phyloP scores from a whole-genome alignment of 2,329 filamentous ascomycete species.

The Diaporthe longicolla region DNA sequence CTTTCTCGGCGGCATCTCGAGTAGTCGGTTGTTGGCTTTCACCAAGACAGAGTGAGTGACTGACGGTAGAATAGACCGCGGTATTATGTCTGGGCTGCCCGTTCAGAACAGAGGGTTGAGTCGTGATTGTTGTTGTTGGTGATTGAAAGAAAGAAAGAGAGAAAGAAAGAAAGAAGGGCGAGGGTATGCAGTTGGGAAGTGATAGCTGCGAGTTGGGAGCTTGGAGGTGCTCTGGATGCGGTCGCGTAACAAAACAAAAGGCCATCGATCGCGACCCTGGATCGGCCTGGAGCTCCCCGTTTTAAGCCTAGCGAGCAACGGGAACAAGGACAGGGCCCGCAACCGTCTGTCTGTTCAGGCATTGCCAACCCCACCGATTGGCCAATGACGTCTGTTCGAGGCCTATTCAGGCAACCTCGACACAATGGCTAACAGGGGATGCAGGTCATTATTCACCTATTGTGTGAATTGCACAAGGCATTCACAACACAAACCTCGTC shows the following conservation, averaged over 20 bases:
- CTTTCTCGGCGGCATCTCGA: slow-evolving; percentile 41
- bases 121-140: neutral
- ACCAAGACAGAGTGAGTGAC: slow-evolving; percentile 31
- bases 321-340: slow-evolving; percentile 18
- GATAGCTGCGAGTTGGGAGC: slow-evolving; percentile 14
- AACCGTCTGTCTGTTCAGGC: neutral
- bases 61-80: neutral
- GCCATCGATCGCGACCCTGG: slow-evolving; percentile 10
- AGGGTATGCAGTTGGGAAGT: neutral
- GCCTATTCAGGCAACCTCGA: neutral
- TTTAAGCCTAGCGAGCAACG: slow-evolving; percentile 24
- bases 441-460: neutral
- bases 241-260: slow-evolving; percentile 34
- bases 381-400: slow-evolving; percentile 7
- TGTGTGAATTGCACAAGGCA: neutral
- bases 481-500: neutral
- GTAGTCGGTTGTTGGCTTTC: slow-evolving; percentile 42
- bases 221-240: slow-evolving; percentile 29
- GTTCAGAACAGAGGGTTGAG: too few relatives aligned
- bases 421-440: neutral
- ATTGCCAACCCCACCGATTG: slow-evolving; percentile 2
- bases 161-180: neutral
- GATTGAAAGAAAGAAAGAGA: neutral
- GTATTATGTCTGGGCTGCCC: neutral
- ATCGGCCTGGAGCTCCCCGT: slow-evolving; percentile 23